These are phyloP conservation scores for Melanomma pulvis-pyrius DNA, from an alignment of 495 filamentous ascomycete species.

Conservation along the genomic window DNA sequence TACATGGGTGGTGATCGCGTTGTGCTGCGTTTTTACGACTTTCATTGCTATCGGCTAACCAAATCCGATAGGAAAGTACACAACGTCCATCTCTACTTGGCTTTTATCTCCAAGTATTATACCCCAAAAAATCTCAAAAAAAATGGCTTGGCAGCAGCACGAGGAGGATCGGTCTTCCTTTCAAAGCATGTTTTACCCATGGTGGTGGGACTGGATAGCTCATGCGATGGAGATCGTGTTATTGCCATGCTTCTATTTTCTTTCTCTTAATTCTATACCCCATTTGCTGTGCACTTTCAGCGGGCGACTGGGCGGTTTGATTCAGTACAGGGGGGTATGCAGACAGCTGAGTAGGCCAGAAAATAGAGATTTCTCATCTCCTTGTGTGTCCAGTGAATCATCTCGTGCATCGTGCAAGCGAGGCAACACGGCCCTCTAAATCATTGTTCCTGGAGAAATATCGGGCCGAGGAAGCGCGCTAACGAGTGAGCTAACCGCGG, in stretches of 20 bases:
- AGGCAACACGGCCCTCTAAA: too few relatives aligned
- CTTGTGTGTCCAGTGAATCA: neutral
- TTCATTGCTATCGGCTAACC: neutral
- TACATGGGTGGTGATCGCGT: neutral
- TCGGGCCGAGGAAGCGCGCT: neutral
- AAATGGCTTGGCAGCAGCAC: neutral
- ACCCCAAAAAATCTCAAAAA: neutral
- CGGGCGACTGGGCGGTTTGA: constrained; percentile 17
- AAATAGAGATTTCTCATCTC: neutral
- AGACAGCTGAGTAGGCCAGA: neutral
- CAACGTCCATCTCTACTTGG: neutral
- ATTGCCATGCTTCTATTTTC: neutral
- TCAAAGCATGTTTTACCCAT: constrained; percentile 3
- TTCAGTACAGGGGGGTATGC: neutral
- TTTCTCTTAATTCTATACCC: constrained; percentile 35
- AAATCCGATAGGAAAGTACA: neutral
- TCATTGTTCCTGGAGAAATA: neutral
- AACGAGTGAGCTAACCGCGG: constrained; percentile 1
- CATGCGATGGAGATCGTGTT: constrained; percentile 4
- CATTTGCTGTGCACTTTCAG: constrained; percentile 24
- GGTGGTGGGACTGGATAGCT: constrained; percentile 4
- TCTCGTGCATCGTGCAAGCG: too few relatives aligned
- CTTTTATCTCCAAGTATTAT: neutral
- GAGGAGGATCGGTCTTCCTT: too few relatives aligned
- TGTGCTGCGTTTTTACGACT: neutral